Base-by-base conservation (phyloP, 2,329 filamentous ascomycete species). In the Fusarium sp. region DNA sequence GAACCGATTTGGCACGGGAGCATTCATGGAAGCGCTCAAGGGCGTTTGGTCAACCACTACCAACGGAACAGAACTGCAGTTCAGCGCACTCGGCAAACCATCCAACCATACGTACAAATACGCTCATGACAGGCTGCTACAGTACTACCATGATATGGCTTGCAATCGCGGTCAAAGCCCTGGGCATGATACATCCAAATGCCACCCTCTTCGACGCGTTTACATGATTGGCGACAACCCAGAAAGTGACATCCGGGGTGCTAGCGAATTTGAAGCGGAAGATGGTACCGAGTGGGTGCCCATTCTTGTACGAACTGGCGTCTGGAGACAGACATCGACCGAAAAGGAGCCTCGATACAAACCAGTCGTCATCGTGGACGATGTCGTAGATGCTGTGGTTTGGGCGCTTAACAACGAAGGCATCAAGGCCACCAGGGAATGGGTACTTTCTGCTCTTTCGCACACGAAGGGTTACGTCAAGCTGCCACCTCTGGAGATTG, bases 181-280 rank as follows among this genome's bases (percentile, higher is more conserved):
- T 21, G 44, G 44, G 11, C 69, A 73, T 21, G 61, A 73, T 49
- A 21, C 56, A 23, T 37, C 70, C 25, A 70, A 70, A 35, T 74
- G 82, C 83, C 65, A 90, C 25, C 86, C 87, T n/a, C 81, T 97
- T 61, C 86, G 86, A 76, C 88, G 87, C 46, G 94, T 98, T 16
- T 98, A 97, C 82, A 98, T 98, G 95, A 89, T 98, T 45, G 96
- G 96, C 10, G 93, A 95, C 78, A 95, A 95, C 77, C 93, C 93
- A 10, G 94, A 94, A 78, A 96, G 93, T 75, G 96, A 99, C 80
- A 97, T 99, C 73, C 86, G 89, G 10, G 96, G 96, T 10, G 95
- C 94, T 25, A 97, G 97, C 79, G 87, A 88, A 49, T 97, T 92
- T 78, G 78, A 84, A 48, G 93, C 92, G 70, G 83, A 86, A 8